These are phyloP conservation scores for Polytolypa hystricis DNA, from an alignment of 2,329 filamentous ascomycete species.

Conservation along the genomic window DNA sequence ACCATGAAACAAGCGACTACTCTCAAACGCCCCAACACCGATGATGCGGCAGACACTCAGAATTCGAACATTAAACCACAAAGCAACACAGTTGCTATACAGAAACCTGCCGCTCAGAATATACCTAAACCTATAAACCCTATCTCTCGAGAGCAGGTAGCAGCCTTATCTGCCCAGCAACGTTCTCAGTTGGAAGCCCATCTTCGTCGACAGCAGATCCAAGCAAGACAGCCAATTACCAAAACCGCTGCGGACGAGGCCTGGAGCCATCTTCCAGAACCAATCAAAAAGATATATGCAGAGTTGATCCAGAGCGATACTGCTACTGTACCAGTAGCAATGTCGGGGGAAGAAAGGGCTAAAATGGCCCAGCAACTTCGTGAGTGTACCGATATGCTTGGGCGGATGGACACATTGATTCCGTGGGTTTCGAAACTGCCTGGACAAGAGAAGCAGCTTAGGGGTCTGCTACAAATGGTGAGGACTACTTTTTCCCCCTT, in stretches of 20 bases:
- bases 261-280: constrained; percentile 29
- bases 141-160: constrained; percentile 26
- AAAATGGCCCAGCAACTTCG: constrained; percentile 30
- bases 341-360: constrained; percentile 29
- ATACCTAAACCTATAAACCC: constrained; percentile 15
- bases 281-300: constrained; percentile 29
- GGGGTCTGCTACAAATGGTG: constrained; percentile 29
- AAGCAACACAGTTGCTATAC: constrained; percentile 15
- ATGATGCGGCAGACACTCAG: constrained; percentile 36
- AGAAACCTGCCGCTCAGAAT: constrained; percentile 14
- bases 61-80: constrained; percentile 25
- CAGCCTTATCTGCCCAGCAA: constrained; percentile 32
- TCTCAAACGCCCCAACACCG: constrained; percentile 33
- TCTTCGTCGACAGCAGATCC: constrained; percentile 24
- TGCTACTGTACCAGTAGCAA: constrained; percentile 20
- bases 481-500: constrained; percentile 8
- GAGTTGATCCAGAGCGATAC: constrained; percentile 25
- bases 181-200: constrained; percentile 27
- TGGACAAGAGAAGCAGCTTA: constrained; percentile 30
- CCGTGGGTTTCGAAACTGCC: constrained; percentile 28
- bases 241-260: constrained; percentile 27
- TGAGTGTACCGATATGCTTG: constrained; percentile 31
- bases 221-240: constrained; percentile 21
- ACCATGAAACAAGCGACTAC: constrained; percentile 25
- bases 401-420: constrained; percentile 33